A percentile compares a stretch with the other conserved stretches of the same genome.
phyloP scores from a whole-genome alignment of 2,329 filamentous ascomycete genomes.

The Zymoseptoria pseudotritici region DNA sequence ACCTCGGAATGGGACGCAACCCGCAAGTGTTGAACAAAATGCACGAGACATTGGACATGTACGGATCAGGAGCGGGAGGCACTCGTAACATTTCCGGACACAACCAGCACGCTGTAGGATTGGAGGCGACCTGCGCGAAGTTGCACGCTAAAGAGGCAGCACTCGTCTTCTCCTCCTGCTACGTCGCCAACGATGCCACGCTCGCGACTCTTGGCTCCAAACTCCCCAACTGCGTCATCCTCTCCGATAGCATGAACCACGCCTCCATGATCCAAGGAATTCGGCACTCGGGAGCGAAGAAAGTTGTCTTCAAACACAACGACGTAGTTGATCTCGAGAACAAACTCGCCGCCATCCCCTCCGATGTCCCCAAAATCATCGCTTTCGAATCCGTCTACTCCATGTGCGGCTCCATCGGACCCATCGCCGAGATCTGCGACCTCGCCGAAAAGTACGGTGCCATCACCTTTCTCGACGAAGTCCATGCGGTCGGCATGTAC shows the following conservation, averaged over 20 bases:
- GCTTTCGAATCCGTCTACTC: conserved; percentile 98
- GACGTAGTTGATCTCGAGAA: conserved; percentile 86
- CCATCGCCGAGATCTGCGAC: conserved; percentile 92
- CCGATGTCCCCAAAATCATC: conserved; percentile 89
- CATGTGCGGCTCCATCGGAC: conserved; percentile 97
- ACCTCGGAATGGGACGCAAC: conserved; percentile 95
- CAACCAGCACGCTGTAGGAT: conserved; percentile 81
- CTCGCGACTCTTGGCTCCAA: conserved; percentile 95
- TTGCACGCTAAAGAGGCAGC: conserved; percentile 88
- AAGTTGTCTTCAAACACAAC: conserved; percentile 98
- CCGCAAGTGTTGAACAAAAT: conserved; percentile 77
- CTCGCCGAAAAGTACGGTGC: conserved; percentile 96
- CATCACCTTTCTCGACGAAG: conserved; percentile 95
- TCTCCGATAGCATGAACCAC: conserved; percentile 97
- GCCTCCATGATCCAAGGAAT: conserved; percentile 99
- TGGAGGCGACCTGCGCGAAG: conserved; percentile 76
- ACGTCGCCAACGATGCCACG: conserved; percentile 95
- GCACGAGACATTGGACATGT: conserved; percentile 91
- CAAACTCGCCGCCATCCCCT: conserved; percentile 80
- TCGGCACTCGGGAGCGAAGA: conserved; percentile 90
- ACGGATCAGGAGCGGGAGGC: conserved; percentile 89
- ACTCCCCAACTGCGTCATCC: conserved; percentile 88
- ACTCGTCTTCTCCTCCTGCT: conserved; percentile 94
- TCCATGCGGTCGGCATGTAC: conserved; percentile 99
- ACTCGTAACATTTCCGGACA: conserved; percentile 97